phyloP scores from a whole-genome alignment of 805 yeast species.

The Ogataea wickerhamii region DNA sequence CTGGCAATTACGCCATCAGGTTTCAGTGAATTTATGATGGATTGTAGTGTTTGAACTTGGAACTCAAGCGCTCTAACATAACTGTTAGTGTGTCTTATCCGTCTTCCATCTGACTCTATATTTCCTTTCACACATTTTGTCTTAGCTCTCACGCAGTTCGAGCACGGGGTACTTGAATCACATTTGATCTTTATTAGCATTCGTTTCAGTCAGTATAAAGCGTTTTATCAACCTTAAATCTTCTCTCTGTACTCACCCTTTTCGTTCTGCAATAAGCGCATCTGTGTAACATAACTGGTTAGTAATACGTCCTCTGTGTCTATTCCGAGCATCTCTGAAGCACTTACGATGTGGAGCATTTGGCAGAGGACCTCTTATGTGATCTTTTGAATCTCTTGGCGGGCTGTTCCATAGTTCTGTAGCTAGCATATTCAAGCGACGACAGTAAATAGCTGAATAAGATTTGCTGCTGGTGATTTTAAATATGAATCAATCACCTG shows the following conservation, averaged over 20 bases:
- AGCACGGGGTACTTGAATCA: conserved; percentile 3
- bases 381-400: conserved; percentile 1
- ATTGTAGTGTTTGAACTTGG: conserved; percentile 2
- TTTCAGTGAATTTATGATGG: conserved; percentile 1
- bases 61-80: conserved; percentile 3
- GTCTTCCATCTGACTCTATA: conserved; percentile 3
- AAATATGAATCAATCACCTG: not conserved
- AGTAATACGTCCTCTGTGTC: not conserved
- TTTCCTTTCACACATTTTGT: conserved; percentile 2
- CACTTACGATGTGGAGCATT: conserved; percentile 4
- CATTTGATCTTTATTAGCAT: conserved; percentile 1
- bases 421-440: not conserved
- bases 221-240: not conserved
- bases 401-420: conserved; percentile 1
- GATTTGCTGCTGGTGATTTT: not conserved
- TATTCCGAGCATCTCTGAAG: not conserved
- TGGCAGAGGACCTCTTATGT: conserved; percentile 2
- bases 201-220: conserved; percentile 1
- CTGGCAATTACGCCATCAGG: not conserved
- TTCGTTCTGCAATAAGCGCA: conserved; percentile 2
- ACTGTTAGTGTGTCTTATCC: conserved; percentile 4
- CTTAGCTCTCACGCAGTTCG: conserved; percentile 2
- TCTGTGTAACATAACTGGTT: not conserved
- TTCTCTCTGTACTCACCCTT: conserved; percentile 2
- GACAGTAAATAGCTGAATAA: not conserved